Percentiles rank a stretch among this genome's conserved stretches.
These are phyloP conservation scores for Amniculicola lignicola DNA, from an alignment of 495 filamentous ascomycete genomes.

Conservation along the genomic window DNA sequence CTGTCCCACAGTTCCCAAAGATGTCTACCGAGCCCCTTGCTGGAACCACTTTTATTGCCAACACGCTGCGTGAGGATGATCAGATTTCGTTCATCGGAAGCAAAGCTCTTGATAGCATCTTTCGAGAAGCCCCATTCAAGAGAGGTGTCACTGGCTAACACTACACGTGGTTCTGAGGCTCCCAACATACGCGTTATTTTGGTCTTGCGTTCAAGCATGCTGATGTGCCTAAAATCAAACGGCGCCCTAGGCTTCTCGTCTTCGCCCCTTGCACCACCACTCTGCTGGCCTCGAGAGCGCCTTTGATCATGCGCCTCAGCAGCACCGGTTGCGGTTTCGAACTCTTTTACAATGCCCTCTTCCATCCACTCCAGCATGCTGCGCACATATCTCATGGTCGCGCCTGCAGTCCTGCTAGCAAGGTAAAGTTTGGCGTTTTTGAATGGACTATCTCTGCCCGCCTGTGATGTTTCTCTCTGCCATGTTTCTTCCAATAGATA, in stretches of 20 bases:
- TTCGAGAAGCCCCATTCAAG: conserved; percentile 95
- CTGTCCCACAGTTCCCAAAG: conserved; percentile 40
- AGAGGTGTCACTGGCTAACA: conserved; percentile 85
- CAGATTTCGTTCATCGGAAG: conserved; percentile 71
- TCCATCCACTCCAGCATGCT: conserved; percentile 99
- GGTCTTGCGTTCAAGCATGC: conserved; percentile 71
- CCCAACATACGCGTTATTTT: conserved; percentile 64
- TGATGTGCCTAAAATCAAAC: conserved; percentile 86
- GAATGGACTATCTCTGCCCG: conserved; percentile 49
- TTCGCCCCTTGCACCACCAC: conserved; percentile 44
- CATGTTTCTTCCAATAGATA: conserved; percentile 91
- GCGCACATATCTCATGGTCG: conserved; percentile 80
- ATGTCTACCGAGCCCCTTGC: conserved; percentile 34
- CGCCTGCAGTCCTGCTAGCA: conserved; percentile 72
- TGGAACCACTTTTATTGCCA: background rate
- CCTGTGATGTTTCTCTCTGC: conserved; percentile 54
- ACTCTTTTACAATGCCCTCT: conserved; percentile 83
- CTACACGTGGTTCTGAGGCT: conserved; percentile 57
- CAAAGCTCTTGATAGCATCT: conserved; percentile 72
- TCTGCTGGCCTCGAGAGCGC: conserved; percentile 28
- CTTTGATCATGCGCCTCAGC: conserved; percentile 23
- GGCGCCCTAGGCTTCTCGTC: conserved; percentile 54
- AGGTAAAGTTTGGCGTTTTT: conserved; percentile 72
- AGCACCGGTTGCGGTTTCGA: conserved; percentile 65
- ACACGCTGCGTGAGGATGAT: conserved; percentile 73